Evolutionary conservation across 768 basidiomycete species (phyloP), one percentile per base, ranked within the genome.

Genomic region (Saitozyma podzolica): DNA sequence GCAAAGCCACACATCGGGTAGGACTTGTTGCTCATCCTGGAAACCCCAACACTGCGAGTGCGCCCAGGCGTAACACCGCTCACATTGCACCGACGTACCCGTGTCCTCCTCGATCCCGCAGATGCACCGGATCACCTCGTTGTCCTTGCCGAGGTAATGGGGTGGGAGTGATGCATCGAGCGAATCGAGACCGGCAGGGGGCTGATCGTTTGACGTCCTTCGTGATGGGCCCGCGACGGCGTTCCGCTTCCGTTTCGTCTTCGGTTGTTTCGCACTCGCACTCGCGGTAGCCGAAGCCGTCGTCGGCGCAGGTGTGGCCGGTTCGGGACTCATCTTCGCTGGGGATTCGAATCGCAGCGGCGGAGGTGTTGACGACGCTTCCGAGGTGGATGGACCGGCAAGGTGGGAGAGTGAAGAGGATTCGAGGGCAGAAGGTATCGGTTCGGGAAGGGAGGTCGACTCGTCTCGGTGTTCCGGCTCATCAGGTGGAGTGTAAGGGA

Each of bases 61-160:
- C 68, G 88, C 88, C 91, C 92, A 93, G 45, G 88, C 84, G 19
- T 84, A 84, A 74, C 92, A 94, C 54, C 81, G 76, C 77, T 93
- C 92, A 80, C 92, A 94, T 9, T 88, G 89, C 65, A 93, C 89
- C 9, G 87, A 88, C 77, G 88, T 90, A 19, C 91, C 91, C 76
- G 91, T 90, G 79, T 91, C 91, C 72, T 86, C 83, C 51, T 83
- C 80, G 63, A 85, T 84, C 7, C 86, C 86, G 77, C 91, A 93
- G 62, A 91, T 88, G 76, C 91, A 93, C 51, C 80, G 58, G 47
- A 77, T 77, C 8, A 69, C 54, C n/a, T 65, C 61, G 55, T 76
- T 80, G 74, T 83, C 86, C 50, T 75, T 69, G 19, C 74, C 74
- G 42, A 75, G 54, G 45, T 60, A 75, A 56, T 75, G 74, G 1